Conservation (phyloP, 768 basidiomycete genomes). For the Kwoniella sp. region DNA sequence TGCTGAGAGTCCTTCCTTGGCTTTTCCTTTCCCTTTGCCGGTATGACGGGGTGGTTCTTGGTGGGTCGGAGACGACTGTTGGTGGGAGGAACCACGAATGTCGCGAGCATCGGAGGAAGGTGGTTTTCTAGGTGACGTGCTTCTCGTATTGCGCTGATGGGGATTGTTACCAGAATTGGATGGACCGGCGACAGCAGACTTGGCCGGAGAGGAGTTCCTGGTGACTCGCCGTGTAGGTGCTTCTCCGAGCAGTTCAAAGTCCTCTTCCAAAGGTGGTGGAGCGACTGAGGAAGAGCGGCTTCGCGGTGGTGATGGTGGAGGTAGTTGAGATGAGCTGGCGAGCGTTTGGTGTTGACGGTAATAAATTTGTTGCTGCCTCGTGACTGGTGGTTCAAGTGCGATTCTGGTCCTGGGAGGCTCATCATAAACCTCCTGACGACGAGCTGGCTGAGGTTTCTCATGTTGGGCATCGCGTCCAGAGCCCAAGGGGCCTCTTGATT, state of each 20-base stretch:
- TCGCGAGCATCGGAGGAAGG: constrained; percentile 4
- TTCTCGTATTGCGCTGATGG: background rate
- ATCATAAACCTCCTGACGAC: background rate
- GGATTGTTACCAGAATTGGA: background rate
- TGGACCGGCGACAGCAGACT: background rate
- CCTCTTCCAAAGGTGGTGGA: no score
- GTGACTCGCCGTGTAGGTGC: no score
- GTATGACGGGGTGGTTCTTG: background rate
- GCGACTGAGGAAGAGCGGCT: background rate
- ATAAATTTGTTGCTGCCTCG: background rate
- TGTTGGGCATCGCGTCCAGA: background rate
- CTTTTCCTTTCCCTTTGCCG: background rate
- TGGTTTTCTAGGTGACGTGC: constrained; percentile 7
- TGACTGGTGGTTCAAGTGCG: background rate
- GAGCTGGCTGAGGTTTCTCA: background rate
- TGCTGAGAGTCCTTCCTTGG: background rate
- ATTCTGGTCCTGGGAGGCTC: background rate
- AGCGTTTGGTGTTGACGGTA: background rate
- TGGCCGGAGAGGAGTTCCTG: no score
- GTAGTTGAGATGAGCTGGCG: background rate
- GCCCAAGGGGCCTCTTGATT: background rate
- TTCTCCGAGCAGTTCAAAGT: no score
- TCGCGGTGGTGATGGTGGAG: background rate
- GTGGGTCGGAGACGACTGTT: background rate
- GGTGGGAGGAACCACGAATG: background rate